Percentiles rank a stretch among this genome's conserved stretches.
Conservation (phyloP, 805 yeast species). For the Priceomyces castillae region DNA sequence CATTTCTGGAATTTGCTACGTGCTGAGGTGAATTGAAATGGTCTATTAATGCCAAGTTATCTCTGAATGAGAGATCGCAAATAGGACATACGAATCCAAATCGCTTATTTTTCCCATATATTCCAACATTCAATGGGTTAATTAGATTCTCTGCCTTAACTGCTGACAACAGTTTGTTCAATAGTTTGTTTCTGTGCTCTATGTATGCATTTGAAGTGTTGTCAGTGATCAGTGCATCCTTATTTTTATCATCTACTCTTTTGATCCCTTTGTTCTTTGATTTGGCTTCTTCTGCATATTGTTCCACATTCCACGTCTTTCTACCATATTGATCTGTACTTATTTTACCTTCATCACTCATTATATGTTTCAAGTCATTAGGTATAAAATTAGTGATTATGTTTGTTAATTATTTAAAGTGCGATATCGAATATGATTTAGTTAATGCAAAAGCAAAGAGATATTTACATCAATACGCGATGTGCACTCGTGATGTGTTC, state of each 20-base stretch:
- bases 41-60: slow-evolving; percentile 75
- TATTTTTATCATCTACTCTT: slow-evolving; percentile 6
- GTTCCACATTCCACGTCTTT: slow-evolving; percentile 70
- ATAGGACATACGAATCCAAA: slow-evolving; percentile 84
- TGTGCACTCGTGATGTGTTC: slow-evolving; percentile 10
- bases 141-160: slow-evolving; percentile 35
- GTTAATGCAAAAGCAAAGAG: not conserved
- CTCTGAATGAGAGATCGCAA: slow-evolving; percentile 80
- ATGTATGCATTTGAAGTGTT: slow-evolving; percentile 19
- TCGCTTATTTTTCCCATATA: slow-evolving; percentile 46
- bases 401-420: not conserved
- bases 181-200: slow-evolving; percentile 30
- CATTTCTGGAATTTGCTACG: slow-evolving; percentile 31
- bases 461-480: not conserved
- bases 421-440: not conserved
- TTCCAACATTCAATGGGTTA: slow-evolving; percentile 16
- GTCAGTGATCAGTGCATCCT: slow-evolving; percentile 7
- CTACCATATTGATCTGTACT: slow-evolving; percentile 55
- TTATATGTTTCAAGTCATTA: not conserved
- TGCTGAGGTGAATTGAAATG: slow-evolving; percentile 81
- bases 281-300: slow-evolving; percentile 51
- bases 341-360: slow-evolving; percentile 18
- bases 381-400: not conserved
- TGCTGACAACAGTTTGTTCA: slow-evolving; percentile 30
- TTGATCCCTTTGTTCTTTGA: slow-evolving; percentile 16